phyloP scores from a whole-genome alignment of 345 rosid genomes.

The Populus deltoides region DNA sequence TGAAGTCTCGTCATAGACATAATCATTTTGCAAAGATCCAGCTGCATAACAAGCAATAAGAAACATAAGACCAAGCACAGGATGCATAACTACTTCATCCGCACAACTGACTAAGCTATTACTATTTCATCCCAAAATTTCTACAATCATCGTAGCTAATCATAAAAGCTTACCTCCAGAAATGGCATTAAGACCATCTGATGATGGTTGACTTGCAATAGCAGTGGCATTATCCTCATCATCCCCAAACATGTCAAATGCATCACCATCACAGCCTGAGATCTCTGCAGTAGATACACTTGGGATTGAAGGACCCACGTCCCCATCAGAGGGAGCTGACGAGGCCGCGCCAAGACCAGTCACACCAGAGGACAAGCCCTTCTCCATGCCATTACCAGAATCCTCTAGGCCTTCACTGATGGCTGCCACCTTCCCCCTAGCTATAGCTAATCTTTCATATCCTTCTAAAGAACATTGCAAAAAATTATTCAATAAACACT shows the following conservation, averaged over 20 bases:
- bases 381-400: constrained; percentile 16
- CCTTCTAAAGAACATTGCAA: constrained; percentile 51
- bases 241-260: constrained; percentile 79
- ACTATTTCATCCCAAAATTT: neutral
- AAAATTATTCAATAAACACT: constrained; percentile 6
- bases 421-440: constrained; percentile 42
- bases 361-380: constrained; percentile 18
- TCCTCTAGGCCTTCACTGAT: constrained; percentile 10
- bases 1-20: constrained; percentile 78
- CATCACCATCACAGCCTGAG: constrained; percentile 34
- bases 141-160: neutral
- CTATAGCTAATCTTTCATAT: constrained; percentile 66
- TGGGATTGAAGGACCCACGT: constrained; percentile 27
- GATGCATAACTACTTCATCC: neutral
- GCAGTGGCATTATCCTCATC: constrained; percentile 52
- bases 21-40: constrained; percentile 59
- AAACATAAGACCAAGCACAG: constrained; percentile 7
- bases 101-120: neutral
- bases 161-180: constrained; percentile 37
- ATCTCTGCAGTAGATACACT: constrained; percentile 30
- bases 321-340: constrained; percentile 9
- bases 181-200: constrained; percentile 18
- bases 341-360: constrained; percentile 31
- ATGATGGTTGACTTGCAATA: constrained; percentile 35
- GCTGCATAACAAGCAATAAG: constrained; percentile 37